Percentiles rank a stretch among this genome's conserved stretches.
These are phyloP conservation scores for Euptelea pleiosperma DNA, from an alignment of 164 flowering plant species.

Conservation along the genomic window DNA sequence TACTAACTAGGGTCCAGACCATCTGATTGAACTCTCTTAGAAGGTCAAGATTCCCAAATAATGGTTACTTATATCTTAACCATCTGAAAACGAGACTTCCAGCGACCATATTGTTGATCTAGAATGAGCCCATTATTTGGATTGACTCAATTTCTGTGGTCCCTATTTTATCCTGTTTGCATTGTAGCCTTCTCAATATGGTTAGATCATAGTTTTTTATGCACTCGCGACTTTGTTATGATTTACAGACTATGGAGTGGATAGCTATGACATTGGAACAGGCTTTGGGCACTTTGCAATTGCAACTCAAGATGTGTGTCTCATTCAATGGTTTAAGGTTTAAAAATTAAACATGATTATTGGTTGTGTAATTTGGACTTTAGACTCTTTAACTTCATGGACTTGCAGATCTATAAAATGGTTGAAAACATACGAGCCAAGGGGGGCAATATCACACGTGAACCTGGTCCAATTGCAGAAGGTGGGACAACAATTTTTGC, in stretches of 20 bases:
- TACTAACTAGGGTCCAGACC: no score
- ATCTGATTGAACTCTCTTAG: no score
- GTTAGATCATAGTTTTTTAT: neutral
- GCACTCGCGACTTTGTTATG: slow-evolving; percentile 1
- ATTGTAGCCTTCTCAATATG: neutral
- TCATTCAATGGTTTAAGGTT: neutral
- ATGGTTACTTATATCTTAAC: no score
- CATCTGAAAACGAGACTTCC: no score
- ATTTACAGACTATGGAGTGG: slow-evolving; percentile 81
- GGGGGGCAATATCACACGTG: slow-evolving; percentile 85
- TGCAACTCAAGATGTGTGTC: slow-evolving; percentile 79
- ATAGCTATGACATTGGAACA: slow-evolving; percentile 82
- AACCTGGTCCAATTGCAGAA: slow-evolving; percentile 95
- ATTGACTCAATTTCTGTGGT: no score
- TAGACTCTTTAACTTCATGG: neutral
- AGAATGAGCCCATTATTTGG: neutral
- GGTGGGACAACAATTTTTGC: slow-evolving; percentile 80
- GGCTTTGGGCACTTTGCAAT: slow-evolving; percentile 99
- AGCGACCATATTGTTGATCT: neutral
- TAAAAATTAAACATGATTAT: neutral
- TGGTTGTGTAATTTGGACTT: neutral
- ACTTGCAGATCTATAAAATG: slow-evolving; percentile 65
- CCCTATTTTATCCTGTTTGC: neutral
- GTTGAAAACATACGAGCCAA: slow-evolving; percentile 69
- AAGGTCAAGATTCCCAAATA: no score